phyloP scores from a whole-genome alignment of 2,329 filamentous ascomycete genomes.

The Cercospora sp. region DNA sequence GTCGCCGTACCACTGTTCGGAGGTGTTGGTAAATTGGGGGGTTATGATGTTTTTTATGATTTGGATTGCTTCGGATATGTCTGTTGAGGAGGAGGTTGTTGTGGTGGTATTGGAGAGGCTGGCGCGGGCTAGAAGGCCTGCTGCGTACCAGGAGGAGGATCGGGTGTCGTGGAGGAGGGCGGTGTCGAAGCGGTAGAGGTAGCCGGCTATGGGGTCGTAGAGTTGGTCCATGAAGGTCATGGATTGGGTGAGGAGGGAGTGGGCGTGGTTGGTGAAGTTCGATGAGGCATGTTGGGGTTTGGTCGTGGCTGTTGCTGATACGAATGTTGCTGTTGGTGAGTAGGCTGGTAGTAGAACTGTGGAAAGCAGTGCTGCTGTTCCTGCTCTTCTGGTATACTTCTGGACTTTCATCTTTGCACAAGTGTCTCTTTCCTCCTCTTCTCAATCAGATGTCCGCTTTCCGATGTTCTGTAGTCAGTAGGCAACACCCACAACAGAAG shows the following conservation, averaged over 20 bases:
- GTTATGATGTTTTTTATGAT: slow-evolving; percentile 57
- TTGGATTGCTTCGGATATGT: slow-evolving; percentile 47
- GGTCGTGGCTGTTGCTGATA: not conserved
- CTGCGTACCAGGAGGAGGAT: slow-evolving; percentile 60
- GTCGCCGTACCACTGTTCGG: slow-evolving; percentile 58
- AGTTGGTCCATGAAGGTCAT: slow-evolving; percentile 49
- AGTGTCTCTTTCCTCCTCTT: not conserved
- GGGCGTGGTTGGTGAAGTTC: not conserved
- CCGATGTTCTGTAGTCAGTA: not conserved
- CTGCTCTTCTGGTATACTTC: not conserved
- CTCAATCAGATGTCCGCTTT: not conserved
- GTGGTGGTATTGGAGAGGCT: slow-evolving; percentile 43
- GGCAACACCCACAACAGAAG: not conserved
- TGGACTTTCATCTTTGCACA: not conserved
- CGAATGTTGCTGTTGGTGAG: not conserved
- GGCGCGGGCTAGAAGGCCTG: slow-evolving; percentile 55
- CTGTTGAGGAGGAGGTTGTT: slow-evolving; percentile 43
- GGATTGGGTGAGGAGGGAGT: slow-evolving; percentile 20
- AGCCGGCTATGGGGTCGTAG: slow-evolving; percentile 55
- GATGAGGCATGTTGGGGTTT: not conserved
- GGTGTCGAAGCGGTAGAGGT: slow-evolving; percentile 51
- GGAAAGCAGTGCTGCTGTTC: not conserved
- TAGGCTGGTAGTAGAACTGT: not conserved
- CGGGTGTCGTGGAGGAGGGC: slow-evolving; percentile 59
- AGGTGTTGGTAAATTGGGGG: slow-evolving; percentile 54